These are phyloP conservation scores for Phaeotremella skinneri DNA, from an alignment of 768 basidiomycete genomes.

Conservation along the genomic window DNA sequence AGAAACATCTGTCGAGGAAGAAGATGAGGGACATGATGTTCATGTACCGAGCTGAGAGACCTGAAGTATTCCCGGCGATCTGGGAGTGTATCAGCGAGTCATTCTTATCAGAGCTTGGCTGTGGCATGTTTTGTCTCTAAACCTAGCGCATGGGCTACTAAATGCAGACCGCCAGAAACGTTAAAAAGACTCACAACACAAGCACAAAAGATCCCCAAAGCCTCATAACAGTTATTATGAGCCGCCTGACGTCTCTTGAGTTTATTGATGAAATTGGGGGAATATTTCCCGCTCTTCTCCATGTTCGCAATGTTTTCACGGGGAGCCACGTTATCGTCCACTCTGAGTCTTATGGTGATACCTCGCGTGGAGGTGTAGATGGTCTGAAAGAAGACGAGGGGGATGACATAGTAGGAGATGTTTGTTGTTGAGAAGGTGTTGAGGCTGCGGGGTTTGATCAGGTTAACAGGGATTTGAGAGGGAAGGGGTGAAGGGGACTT, in stretches of 20 bases:
- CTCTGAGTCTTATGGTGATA: slow-evolving; percentile 21
- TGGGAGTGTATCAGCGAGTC: slow-evolving; percentile 10
- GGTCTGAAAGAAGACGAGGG: slow-evolving; percentile 31
- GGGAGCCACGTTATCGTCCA: slow-evolving; percentile 35
- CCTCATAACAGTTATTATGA: slow-evolving; percentile 40
- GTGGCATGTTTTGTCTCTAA: too few relatives aligned
- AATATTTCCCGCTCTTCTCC: slow-evolving; percentile 35
- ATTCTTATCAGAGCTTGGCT: too few relatives aligned
- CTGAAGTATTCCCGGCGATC: slow-evolving; percentile 38
- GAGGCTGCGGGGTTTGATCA: background rate
- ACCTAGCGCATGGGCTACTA: too few relatives aligned
- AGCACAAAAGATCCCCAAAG: slow-evolving; percentile 24
- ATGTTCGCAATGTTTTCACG: slow-evolving; percentile 22
- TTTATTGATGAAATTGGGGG: slow-evolving; percentile 24
- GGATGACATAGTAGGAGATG: slow-evolving; percentile 37
- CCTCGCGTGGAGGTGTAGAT: slow-evolving; percentile 27
- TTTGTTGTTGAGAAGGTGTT: slow-evolving; percentile 15
- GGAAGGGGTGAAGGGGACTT: background rate
- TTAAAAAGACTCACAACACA: slow-evolving; percentile 28
- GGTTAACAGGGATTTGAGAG: background rate
- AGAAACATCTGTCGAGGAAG: slow-evolving; percentile 26
- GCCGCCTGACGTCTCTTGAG: slow-evolving; percentile 38
- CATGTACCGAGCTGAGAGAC: slow-evolving; percentile 30
- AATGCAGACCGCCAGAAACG: too few relatives aligned
- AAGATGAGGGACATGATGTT: slow-evolving; percentile 31